These are phyloP conservation scores for Sambucus nigra DNA, from an alignment of 129 eudicot genomes.

Conservation along the genomic window DNA sequence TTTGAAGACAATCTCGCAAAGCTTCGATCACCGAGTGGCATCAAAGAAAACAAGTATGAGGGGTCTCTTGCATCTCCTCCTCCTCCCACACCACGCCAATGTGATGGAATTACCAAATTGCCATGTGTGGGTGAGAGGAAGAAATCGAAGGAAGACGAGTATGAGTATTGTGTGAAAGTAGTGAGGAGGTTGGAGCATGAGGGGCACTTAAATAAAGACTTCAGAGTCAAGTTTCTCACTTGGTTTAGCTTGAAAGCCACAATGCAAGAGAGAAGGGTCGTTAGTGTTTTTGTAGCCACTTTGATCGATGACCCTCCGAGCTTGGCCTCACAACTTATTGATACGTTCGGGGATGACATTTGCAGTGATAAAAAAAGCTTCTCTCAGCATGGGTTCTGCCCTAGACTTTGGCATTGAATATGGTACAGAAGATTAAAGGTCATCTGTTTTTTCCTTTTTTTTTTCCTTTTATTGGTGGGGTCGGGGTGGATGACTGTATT, in stretches of 20 bases:
- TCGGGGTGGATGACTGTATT: too few species aligned
- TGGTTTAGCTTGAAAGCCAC: slow-evolving; percentile 80
- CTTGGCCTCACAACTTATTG: slow-evolving; percentile 66
- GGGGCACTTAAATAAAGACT: slow-evolving; percentile 42
- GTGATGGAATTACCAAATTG: slow-evolving; percentile 33
- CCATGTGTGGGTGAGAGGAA: slow-evolving; percentile 15
- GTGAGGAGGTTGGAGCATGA: slow-evolving; percentile 46
- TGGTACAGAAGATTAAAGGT: too few species aligned
- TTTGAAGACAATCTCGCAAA: not conserved
- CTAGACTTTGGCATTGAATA: slow-evolving; percentile 26
- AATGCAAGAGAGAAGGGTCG: slow-evolving; percentile 47
- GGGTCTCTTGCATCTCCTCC: slow-evolving; percentile 23
- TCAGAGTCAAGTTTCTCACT: slow-evolving; percentile 61
- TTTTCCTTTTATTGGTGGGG: too few species aligned
- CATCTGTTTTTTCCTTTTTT: too few species aligned
- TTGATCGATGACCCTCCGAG: slow-evolving; percentile 51
- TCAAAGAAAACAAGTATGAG: slow-evolving; percentile 5
- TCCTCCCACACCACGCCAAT: slow-evolving; percentile 53
- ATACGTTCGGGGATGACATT: slow-evolving; percentile 54
- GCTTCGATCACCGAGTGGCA: slow-evolving; percentile 9
- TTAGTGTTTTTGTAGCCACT: slow-evolving; percentile 51
- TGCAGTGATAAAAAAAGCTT: slow-evolving; percentile 22
- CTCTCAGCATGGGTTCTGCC: slow-evolving; percentile 10
- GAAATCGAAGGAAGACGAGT: slow-evolving; percentile 25
- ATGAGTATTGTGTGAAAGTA: slow-evolving; percentile 48